Evolutionary conservation across 257 asterid species (phyloP).

Genomic region (Solanum rostratum): DNA sequence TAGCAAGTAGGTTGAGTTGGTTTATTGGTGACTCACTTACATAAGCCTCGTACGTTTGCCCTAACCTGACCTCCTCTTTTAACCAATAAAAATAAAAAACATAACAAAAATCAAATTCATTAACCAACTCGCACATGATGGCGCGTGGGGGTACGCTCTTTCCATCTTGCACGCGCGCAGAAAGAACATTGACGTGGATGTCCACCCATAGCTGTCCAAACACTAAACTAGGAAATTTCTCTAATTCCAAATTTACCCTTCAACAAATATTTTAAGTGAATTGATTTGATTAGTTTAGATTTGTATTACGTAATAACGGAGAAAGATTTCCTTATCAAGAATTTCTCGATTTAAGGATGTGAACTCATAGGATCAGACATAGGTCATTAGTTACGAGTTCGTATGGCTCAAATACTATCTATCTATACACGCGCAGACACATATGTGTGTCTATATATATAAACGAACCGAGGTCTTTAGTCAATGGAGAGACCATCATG

Average conservation of each 20-base stretch:
- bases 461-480: not conserved
- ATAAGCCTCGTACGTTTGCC: not conserved
- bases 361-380: not conserved
- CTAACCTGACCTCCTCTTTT: not conserved
- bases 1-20: not conserved
- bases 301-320: not conserved
- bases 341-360: not conserved
- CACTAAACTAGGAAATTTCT: not conserved
- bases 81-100: not conserved
- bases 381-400: not conserved
- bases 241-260: not conserved
- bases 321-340: not conserved
- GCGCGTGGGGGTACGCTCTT: not conserved
- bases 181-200: not conserved
- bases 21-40: not conserved
- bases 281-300: not conserved
- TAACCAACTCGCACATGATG: not conserved
- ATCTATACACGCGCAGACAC: not conserved
- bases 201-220: not conserved
- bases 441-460: not conserved
- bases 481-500: too few relatives aligned
- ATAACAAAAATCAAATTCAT: not conserved
- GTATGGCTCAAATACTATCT: not conserved
- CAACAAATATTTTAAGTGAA: not conserved
- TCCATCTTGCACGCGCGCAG: not conserved